Conservation (phyloP, 169 alveolate genomes). For the Eimeria necatrix region DNA sequence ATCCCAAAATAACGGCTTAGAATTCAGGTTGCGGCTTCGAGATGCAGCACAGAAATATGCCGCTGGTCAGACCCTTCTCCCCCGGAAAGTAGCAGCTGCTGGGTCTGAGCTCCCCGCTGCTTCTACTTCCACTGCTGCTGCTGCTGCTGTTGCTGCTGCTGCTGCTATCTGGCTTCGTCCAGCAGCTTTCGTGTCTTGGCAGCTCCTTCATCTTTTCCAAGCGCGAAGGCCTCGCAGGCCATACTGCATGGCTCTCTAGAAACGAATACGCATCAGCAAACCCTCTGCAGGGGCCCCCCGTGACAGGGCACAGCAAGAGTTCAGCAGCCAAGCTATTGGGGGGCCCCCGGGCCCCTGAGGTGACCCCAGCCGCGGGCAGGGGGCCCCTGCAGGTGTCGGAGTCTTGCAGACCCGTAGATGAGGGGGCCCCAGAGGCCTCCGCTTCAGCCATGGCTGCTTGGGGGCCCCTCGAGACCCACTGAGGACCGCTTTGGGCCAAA, state of each 20-base stretch:
- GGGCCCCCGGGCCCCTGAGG: background rate
- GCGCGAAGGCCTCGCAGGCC: background rate
- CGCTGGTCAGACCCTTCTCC: constrained; percentile 42
- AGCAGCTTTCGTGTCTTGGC: background rate
- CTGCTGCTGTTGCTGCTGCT: background rate
- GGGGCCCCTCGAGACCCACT: too few relatives aligned
- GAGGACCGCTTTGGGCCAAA: too few relatives aligned
- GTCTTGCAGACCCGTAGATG: too few relatives aligned
- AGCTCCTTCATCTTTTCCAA: background rate
- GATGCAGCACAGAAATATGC: constrained; percentile 43
- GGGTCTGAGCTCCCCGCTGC: background rate
- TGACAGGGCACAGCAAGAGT: background rate
- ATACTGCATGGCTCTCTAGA: background rate
- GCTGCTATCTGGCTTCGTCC: background rate
- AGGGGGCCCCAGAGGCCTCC: too few relatives aligned
- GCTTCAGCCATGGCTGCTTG: too few relatives aligned
- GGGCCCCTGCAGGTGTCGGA: too few relatives aligned
- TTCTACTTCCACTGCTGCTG: background rate
- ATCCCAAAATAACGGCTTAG: too few relatives aligned
- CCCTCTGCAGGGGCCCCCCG: background rate
- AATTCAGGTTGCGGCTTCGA: background rate
- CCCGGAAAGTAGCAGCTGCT: constrained; percentile 63
- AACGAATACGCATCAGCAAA: background rate
- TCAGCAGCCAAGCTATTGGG: background rate
- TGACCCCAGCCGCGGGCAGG: background rate